Evolutionary conservation across 83 land plant species (phyloP).

Genomic region (Isoetes engelmannii): DNA sequence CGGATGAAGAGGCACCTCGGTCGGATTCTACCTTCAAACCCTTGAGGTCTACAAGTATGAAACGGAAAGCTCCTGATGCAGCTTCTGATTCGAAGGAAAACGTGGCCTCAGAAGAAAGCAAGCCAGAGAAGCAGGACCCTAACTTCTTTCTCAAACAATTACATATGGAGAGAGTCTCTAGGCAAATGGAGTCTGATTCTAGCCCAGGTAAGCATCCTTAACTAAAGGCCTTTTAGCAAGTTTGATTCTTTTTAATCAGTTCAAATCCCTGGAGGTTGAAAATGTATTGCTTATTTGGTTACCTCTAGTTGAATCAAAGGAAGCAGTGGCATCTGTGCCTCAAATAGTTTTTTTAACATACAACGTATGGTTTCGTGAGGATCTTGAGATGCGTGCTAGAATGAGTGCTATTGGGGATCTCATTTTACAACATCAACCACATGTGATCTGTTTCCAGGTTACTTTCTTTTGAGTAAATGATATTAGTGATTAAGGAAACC

Average conservation of each 20-base stretch:
- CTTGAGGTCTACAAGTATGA: no score
- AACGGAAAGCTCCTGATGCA: no score
- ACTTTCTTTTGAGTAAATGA: no score
- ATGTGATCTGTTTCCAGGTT: slow-evolving; percentile 88
- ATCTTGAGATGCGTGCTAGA: slow-evolving; percentile 61
- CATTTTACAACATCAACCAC: slow-evolving; percentile 70
- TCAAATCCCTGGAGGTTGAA: neutral
- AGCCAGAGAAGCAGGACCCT: neutral
- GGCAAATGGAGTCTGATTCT: neutral
- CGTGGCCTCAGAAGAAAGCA: neutral
- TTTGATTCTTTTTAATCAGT: neutral
- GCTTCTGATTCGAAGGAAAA: no score
- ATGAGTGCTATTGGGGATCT: slow-evolving; percentile 79
- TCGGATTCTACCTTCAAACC: neutral
- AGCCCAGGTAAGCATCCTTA: neutral
- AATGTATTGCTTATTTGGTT: neutral
- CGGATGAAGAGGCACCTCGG: slow-evolving; percentile 6
- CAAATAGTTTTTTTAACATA: slow-evolving; percentile 49
- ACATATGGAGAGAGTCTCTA: slow-evolving; percentile 1
- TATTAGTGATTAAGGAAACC: no score
- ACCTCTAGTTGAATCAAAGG: neutral
- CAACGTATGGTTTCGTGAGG: slow-evolving; percentile 98
- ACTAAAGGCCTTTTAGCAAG: neutral
- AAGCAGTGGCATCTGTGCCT: neutral
- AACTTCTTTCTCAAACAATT: neutral